A percentile compares a stretch with the other conserved stretches of the same genome.
These are phyloP conservation scores for Backusella parvicylindrica DNA, from an alignment of 192 early-diverging fungal genomes.

Conservation along the genomic window DNA sequence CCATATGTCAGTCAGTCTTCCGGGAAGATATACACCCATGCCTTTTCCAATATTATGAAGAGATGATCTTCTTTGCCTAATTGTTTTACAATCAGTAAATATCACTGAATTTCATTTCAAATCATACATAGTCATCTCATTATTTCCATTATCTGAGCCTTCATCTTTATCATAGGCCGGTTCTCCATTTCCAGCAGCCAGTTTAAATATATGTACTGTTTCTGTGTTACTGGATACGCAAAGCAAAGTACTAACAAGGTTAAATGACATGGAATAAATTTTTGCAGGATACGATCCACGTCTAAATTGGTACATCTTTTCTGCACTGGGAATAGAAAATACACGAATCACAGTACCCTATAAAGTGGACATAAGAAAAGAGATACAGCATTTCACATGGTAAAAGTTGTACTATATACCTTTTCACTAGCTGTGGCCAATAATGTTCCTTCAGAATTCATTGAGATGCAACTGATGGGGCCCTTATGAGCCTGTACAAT, in stretches of 20 bases:
- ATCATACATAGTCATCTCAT: conserved; percentile 28
- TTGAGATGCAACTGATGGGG: conserved; percentile 77
- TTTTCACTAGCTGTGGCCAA: conserved; percentile 94
- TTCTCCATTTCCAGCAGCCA: conserved; percentile 25
- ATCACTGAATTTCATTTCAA: not conserved
- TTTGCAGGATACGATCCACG: conserved; percentile 89
- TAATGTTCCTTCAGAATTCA: conserved; percentile 86
- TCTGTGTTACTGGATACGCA: conserved; percentile 88
- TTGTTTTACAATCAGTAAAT: conserved; percentile 21
- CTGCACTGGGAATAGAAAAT: conserved; percentile 80
- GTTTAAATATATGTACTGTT: conserved; percentile 93
- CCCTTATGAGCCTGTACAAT: conserved; percentile 95
- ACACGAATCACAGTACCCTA: conserved; percentile 95
- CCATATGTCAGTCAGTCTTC: conserved; percentile 85
- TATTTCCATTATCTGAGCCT: conserved; percentile 10
- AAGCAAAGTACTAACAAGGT: conserved; percentile 61
- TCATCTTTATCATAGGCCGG: not conserved
- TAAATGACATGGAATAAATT: conserved; percentile 91
- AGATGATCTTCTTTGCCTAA: conserved; percentile 53
- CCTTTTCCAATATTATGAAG: conserved; percentile 66
- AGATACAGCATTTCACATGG: too few relatives aligned
- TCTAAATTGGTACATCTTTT: conserved; percentile 89
- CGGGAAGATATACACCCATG: conserved; percentile 84
- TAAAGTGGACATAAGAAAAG: not conserved
- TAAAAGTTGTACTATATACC: conserved; percentile 38